Evolutionary conservation across 2,329 filamentous ascomycete species (phyloP), one percentile per base, ranked within the genome.

Genomic region (Alternaria consortialis): DNA sequence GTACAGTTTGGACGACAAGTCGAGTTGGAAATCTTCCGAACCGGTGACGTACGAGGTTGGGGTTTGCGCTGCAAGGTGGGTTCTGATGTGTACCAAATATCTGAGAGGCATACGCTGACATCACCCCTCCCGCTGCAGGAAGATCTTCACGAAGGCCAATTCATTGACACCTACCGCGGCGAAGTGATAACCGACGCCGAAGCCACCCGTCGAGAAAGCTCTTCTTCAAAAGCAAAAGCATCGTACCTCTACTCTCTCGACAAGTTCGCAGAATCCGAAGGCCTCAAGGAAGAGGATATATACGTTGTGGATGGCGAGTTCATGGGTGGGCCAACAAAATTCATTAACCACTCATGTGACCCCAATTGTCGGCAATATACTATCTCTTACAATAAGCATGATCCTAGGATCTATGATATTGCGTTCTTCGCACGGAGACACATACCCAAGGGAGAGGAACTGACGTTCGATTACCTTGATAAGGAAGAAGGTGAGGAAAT

Each of bases 261-360:
- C 81, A 95, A 95, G 74, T 94, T 94, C 73, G 86, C 83, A 1
- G 85, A 90, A 1, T 82, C 90, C 0, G 81, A 83, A 4, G 85
- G 84, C 0, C 79, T 90, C 58, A 63, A 75, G 0, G 65, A 73
- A 0, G 65, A 76, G 8, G 74, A 80, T 0, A 72, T 79, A 7
- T 85, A 82, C 58, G 80, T 84, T 0, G 80, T 86, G 0, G 84
- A 87, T 54, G 92, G 92, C 11, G 89, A 94, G 74, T 91, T 90
- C 75, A 88, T 90, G 82, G 91, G 91, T 1, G 91, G 91, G 0
- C 90, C 91, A 0, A 92, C 91, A 0, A 86, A 91, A 3, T 95
- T 94, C 77, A 91, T 94, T 75, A 95, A 95, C 70, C 92, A 95
- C 75, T 91, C 87, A 2, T 94, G 92, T 74, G 86, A 91, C 5